phyloP scores from a whole-genome alignment of 129 eudicot genomes.

The Lactuca saligna region DNA sequence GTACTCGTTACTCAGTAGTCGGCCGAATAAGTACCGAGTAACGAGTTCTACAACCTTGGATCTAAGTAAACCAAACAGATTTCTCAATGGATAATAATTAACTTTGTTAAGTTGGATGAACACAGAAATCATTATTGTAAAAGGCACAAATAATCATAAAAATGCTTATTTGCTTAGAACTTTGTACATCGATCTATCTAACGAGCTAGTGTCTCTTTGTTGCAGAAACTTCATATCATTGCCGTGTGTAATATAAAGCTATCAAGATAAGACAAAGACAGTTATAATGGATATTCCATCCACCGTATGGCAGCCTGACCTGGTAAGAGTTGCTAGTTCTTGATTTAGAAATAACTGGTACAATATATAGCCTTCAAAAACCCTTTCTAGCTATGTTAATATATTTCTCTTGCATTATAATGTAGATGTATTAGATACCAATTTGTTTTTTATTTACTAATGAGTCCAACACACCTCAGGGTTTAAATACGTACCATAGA shows the following conservation, averaged over 20 bases:
- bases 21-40: too few species aligned
- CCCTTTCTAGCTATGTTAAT: background rate
- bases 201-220: background rate
- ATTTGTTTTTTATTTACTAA: background rate
- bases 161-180: background rate
- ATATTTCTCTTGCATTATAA: background rate
- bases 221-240: conserved; percentile 23
- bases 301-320: conserved; percentile 30
- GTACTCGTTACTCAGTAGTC: too few species aligned
- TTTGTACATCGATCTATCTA: conserved; percentile 1
- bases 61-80: too few species aligned
- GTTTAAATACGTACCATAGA: too few species aligned
- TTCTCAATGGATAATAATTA: background rate
- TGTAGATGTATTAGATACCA: background rate
- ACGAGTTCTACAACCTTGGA: too few species aligned
- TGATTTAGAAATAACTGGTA: background rate
- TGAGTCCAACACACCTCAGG: background rate
- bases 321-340: conserved; percentile 27
- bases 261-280: conserved; percentile 4
- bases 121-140: background rate
- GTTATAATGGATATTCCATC: conserved; percentile 24
- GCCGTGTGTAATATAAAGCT: background rate
- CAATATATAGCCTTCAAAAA: background rate
- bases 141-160: background rate
- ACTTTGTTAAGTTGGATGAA: background rate